phyloP scores from a whole-genome alignment of 768 basidiomycete species.

The Lactifluus hygrophoroides region DNA sequence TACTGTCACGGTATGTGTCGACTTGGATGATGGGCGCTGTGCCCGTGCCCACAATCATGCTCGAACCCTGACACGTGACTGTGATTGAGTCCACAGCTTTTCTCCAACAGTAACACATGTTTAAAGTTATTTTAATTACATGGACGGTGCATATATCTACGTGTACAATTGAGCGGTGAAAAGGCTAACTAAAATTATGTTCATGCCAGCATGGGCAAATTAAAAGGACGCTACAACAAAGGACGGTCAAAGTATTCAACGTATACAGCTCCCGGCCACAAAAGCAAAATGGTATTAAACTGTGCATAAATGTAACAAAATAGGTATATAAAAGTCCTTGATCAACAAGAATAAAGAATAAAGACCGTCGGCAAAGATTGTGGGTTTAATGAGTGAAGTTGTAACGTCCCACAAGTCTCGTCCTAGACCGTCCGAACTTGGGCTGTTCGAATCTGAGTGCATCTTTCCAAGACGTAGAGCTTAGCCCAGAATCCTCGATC shows the following conservation, averaged over 20 bases:
- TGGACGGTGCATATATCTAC: too few relatives aligned
- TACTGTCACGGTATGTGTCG: too few relatives aligned
- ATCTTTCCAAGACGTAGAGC: slow-evolving; percentile 1
- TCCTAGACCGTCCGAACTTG: too few relatives aligned
- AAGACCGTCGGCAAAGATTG: neutral
- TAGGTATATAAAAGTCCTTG: neutral
- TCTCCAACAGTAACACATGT: too few relatives aligned
- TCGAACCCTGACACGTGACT: too few relatives aligned
- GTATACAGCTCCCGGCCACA: neutral
- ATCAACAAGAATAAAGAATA: neutral
- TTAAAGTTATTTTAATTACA: too few relatives aligned
- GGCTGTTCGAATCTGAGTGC: slow-evolving; percentile 3
- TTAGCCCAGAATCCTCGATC: neutral
- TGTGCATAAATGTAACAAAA: neutral
- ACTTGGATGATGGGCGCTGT: too few relatives aligned
- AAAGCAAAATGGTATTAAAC: neutral
- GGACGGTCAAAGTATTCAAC: neutral
- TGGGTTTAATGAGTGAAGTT: neutral
- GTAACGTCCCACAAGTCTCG: neutral
- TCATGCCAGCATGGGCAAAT: neutral
- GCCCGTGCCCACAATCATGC: too few relatives aligned
- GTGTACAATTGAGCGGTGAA: too few relatives aligned
- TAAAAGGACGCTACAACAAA: neutral
- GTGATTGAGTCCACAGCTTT: too few relatives aligned
- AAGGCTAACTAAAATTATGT: too few relatives aligned